Evolutionary conservation across 2,329 filamentous ascomycete genomes (phyloP).

Genomic region (Aspergillus intermedius): DNA sequence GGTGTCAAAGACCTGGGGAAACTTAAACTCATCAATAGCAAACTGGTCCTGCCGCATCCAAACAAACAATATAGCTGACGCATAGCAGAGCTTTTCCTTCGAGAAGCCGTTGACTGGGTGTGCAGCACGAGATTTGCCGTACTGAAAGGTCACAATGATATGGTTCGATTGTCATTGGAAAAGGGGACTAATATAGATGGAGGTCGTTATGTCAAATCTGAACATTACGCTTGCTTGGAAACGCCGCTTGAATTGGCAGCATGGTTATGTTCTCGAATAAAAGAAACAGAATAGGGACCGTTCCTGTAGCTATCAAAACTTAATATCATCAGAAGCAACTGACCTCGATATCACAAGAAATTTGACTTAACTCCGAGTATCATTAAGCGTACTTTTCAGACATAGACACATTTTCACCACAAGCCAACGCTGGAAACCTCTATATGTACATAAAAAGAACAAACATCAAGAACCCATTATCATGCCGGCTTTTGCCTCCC

Average conservation of each 20-base stretch:
- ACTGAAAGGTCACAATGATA: background rate
- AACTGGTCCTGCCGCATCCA: too few relatives aligned
- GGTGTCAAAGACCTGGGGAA: too few relatives aligned
- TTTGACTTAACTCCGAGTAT: background rate
- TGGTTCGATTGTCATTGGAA: background rate
- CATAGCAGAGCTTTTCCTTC: too few relatives aligned
- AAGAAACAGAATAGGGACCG: too few relatives aligned
- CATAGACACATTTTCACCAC: conserved; percentile 19
- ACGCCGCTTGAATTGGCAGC: background rate
- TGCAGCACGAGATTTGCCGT: too few relatives aligned
- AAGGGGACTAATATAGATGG: background rate
- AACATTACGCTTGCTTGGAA: background rate
- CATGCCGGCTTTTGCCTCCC: conserved; percentile 30
- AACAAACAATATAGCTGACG: too few relatives aligned
- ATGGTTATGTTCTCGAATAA: too few relatives aligned
- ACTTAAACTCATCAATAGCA: too few relatives aligned
- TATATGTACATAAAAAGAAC: conserved; percentile 38
- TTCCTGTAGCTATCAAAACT: too few relatives aligned
- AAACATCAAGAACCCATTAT: conserved; percentile 33
- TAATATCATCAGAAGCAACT: too few relatives aligned
- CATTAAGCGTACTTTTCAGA: conserved; percentile 6
- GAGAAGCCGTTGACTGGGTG: too few relatives aligned
- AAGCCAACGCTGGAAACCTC: conserved; percentile 28
- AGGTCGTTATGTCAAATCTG: background rate
- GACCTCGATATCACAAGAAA: too few relatives aligned